A percentile compares a stretch with the other conserved stretches of the same genome.
These are phyloP conservation scores for Nakazawaea molendinolei DNA, from an alignment of 805 yeast species.

Conservation along the genomic window DNA sequence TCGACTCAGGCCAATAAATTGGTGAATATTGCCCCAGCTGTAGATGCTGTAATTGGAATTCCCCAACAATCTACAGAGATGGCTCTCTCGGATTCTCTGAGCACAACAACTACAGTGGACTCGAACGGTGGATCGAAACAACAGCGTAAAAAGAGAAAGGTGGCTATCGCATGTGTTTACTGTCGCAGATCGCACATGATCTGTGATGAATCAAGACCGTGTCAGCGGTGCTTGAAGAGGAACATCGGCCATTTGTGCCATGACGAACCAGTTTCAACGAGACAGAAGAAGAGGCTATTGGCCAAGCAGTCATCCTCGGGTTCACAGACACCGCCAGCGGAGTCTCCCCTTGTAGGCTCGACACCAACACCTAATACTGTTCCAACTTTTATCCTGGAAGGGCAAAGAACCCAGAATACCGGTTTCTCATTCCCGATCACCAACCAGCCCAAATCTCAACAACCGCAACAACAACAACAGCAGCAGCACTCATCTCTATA, in stretches of 20 bases:
- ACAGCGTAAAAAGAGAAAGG: conserved; percentile 42
- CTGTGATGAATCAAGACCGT: conserved; percentile 74
- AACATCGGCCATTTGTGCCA: conserved; percentile 85
- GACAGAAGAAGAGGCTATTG: conserved; percentile 22
- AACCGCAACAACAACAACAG: conserved; percentile 7
- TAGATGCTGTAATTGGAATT: background rate
- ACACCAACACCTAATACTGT: conserved; percentile 4
- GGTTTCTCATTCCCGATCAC: conserved; percentile 9
- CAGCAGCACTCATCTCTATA: conserved; percentile 12
- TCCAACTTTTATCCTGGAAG: conserved; percentile 14
- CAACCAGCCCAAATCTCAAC: too few relatives aligned
- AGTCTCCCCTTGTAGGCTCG: background rate
- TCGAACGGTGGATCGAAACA: too few relatives aligned
- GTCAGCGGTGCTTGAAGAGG: conserved; percentile 78
- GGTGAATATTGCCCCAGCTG: conserved; percentile 4
- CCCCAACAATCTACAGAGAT: too few relatives aligned
- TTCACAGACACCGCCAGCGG: conserved; percentile 2
- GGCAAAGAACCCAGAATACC: too few relatives aligned
- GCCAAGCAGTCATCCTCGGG: conserved; percentile 4
- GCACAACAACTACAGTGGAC: too few relatives aligned
- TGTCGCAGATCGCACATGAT: conserved; percentile 93
- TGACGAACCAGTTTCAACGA: conserved; percentile 53
- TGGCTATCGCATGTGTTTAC: conserved; percentile 74
- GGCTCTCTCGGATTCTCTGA: too few relatives aligned
- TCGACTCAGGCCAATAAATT: conserved; percentile 1